Evolutionary conservation across 495 filamentous ascomycete species (phyloP), one percentile per base, ranked within the genome.

Genomic region (Aspergillus egyptiacus): DNA sequence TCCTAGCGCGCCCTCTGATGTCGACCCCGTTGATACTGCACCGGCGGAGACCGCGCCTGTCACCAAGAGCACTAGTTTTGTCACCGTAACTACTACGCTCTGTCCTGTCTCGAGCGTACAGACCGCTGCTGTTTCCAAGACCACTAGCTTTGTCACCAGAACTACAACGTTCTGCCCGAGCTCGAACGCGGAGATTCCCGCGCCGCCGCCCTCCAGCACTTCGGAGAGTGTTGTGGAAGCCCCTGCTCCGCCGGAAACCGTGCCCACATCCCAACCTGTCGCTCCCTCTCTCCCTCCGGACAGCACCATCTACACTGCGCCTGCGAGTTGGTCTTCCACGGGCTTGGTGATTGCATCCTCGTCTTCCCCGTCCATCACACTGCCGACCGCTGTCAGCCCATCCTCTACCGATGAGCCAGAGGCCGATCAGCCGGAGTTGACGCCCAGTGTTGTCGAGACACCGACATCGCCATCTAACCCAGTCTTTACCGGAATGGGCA

Each of bases 401-500:
- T 28, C 32, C 3, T 32, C 54, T 13, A 6, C 36, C 18, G 24
- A 36, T 2, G 20, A 31, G 3, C 53, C 53, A 1, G 20, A 45
- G 1, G 23, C 54, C 25, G 38, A 32, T 2, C 25, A n/a, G 47
- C n/a, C 25, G 20, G 34, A 2, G 17, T 33, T 2, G 2, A 32
- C 41, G 1, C 17, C 35, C 5, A 28, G 24, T 13, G 11, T 14
- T 13, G 20, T 28, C 39, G 6, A 7, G 1, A 25, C 37, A 4
- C 38, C 65, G 2, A 54, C 57, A 13, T 50, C 46, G 14, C 58
- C 58, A 14, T 25, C 35, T 11, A 51, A 40, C 32, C 53, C 65
- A 6, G 41, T 64, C 13, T 68, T 66, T 44, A 70, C 67, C 7
- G 61, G 61, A 8, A 55, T 51, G 19, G 67, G 59, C 2, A 53